phyloP scores from a whole-genome alignment of 2,329 filamentous ascomycete genomes.

The Venturia pyrina region DNA sequence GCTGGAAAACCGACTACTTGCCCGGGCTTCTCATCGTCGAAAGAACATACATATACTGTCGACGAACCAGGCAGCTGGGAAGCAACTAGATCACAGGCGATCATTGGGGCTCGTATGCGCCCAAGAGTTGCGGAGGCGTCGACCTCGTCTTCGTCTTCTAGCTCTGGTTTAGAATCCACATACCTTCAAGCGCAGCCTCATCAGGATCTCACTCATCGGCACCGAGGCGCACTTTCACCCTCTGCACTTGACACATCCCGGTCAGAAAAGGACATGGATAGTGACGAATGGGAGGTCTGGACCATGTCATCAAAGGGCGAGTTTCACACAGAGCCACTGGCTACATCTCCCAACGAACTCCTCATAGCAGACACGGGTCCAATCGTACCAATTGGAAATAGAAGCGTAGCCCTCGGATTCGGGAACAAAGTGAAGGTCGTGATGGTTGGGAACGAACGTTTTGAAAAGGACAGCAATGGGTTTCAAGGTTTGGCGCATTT shows the following conservation, averaged over 20 bases:
- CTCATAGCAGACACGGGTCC: conserved; percentile 59
- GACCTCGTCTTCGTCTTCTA: neutral
- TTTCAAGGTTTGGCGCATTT: neutral
- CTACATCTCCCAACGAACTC: conserved; percentile 32
- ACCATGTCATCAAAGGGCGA: conserved; percentile 38
- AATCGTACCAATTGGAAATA: conserved; percentile 50
- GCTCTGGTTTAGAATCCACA: neutral
- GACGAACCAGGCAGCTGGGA: conserved; percentile 58
- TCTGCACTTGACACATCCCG: neutral
- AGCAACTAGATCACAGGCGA: conserved; percentile 46
- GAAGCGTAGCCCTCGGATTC: conserved; percentile 59
- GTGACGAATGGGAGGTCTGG: conserved; percentile 43
- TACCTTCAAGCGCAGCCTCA: neutral
- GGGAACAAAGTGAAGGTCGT: conserved; percentile 66
- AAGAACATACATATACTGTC: conserved; percentile 43
- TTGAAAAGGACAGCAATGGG: conserved; percentile 20
- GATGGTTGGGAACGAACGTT: conserved; percentile 54
- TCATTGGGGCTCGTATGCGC: conserved; percentile 50
- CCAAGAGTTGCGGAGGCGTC: neutral
- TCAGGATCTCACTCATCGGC: neutral
- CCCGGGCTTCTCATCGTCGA: conserved; percentile 30
- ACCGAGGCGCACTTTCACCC: neutral
- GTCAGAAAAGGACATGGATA: neutral
- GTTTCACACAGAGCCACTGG: conserved; percentile 31
- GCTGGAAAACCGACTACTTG: conserved; percentile 26